phyloP scores from a whole-genome alignment of 179 eudicot genomes.

The Vitellaria paradoxa region DNA sequence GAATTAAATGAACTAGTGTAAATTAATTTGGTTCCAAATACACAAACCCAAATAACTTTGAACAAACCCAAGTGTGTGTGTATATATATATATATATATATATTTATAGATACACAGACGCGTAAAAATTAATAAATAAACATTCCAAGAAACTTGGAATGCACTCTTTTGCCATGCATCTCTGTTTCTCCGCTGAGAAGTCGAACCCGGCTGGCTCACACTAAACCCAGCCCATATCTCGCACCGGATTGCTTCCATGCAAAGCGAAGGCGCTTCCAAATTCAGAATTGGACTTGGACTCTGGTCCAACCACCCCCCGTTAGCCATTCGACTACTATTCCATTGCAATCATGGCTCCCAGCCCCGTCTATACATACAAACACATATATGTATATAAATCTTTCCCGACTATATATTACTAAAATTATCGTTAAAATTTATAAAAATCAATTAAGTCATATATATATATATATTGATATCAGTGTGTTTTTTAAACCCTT shows the following conservation, averaged over 20 bases:
- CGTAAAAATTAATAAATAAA: too few relatives aligned
- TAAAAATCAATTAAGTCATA: not conserved
- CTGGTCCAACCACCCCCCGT: not conserved
- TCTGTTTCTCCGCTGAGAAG: not conserved
- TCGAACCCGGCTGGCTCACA: not conserved
- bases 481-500: too few relatives aligned
- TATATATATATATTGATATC: too few relatives aligned
- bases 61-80: too few relatives aligned
- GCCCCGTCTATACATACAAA: not conserved
- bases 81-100: too few relatives aligned
- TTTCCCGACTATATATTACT: too few relatives aligned
- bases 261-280: not conserved
- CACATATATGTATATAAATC: not conserved
- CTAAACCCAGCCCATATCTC: not conserved
- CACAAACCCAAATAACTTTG: not conserved
- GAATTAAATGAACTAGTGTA: not conserved
- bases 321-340: not conserved
- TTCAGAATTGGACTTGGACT: not conserved
- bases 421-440: too few relatives aligned
- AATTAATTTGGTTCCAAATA: not conserved
- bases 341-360: slow-evolving; percentile 14
- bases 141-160: slow-evolving; percentile 9
- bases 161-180: not conserved
- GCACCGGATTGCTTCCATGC: not conserved
- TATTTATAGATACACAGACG: too few relatives aligned